Evolutionary conservation across 208 protist species (phyloP).

Genomic region (Leishmania braziliensis): DNA sequence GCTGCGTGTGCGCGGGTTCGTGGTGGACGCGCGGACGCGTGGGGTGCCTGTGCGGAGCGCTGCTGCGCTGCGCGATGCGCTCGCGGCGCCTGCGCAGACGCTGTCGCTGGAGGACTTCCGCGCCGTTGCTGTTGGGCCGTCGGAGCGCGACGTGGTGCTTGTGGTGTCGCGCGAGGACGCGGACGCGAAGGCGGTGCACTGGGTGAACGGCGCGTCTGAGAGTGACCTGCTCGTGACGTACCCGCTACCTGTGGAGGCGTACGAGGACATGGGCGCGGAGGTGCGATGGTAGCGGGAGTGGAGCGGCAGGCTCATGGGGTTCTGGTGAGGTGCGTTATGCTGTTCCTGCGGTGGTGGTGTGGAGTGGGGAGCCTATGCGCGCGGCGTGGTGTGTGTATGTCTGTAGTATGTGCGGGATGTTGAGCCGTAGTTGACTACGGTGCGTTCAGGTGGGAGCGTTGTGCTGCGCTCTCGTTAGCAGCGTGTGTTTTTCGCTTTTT

Average conservation of each 20-base stretch:
- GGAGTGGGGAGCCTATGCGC: too few species aligned
- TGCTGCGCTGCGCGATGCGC: constrained; percentile 11
- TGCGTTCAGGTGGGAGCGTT: too few species aligned
- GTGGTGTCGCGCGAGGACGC: constrained; percentile 40
- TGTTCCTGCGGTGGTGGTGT: too few species aligned
- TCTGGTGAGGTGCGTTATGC: too few species aligned
- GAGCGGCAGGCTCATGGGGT: neutral
- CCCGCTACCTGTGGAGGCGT: constrained; percentile 39
- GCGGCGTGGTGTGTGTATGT: too few species aligned
- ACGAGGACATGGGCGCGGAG: constrained; percentile 42
- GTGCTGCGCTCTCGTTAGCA: too few species aligned
- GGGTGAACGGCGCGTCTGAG: constrained; percentile 47
- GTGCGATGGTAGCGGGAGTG: constrained; percentile 23
- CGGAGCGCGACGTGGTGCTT: constrained; percentile 28
- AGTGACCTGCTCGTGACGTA: constrained; percentile 54
- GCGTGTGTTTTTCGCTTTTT: too few species aligned
- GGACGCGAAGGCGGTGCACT: constrained; percentile 42
- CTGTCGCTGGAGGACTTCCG: constrained; percentile 63
- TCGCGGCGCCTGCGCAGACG: constrained; percentile 48
- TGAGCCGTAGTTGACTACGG: too few species aligned
- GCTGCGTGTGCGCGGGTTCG: constrained; percentile 34
- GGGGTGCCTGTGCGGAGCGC: constrained; percentile 3
- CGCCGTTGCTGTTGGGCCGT: constrained; percentile 27
- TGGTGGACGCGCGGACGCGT: constrained; percentile 33
- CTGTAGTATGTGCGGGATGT: too few species aligned